Conservation (phyloP, 495 filamentous ascomycete species). For the Aspergillus indologenus region DNA sequence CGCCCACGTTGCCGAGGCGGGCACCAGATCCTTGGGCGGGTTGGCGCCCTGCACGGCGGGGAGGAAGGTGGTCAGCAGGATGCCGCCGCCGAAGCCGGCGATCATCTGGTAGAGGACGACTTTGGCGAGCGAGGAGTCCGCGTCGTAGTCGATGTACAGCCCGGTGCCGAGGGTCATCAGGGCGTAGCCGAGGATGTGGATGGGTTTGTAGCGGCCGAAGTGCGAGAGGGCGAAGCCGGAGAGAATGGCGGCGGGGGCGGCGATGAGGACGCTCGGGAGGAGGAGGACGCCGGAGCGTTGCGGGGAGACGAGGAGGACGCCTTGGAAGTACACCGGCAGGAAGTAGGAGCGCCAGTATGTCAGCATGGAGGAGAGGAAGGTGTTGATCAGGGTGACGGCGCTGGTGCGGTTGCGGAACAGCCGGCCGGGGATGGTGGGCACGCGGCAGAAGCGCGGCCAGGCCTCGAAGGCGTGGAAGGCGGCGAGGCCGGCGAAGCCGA, state of each 20-base stretch:
- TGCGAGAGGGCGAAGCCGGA: slow-evolving; percentile 47
- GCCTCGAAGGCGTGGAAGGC: slow-evolving; percentile 64
- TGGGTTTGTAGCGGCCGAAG: slow-evolving; percentile 48
- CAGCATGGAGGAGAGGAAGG: too few species aligned
- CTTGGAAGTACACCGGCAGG: slow-evolving; percentile 53
- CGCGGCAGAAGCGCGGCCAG: slow-evolving; percentile 63
- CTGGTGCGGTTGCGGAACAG: slow-evolving; percentile 46
- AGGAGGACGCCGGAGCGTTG: slow-evolving; percentile 68
- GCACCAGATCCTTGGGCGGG: slow-evolving; percentile 32
- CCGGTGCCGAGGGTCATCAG: slow-evolving; percentile 64
- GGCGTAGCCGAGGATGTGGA: slow-evolving; percentile 55
- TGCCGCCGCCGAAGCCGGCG: slow-evolving; percentile 56
- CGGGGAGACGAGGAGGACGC: slow-evolving; percentile 59
- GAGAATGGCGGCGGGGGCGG: slow-evolving; percentile 53
- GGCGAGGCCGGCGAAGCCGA: slow-evolving; percentile 64
- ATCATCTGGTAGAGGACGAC: slow-evolving; percentile 55
- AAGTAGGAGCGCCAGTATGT: slow-evolving; percentile 47
- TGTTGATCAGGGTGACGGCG: too few species aligned
- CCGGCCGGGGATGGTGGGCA: slow-evolving; percentile 65
- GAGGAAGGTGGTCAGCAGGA: slow-evolving; percentile 57
- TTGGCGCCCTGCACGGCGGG: slow-evolving; percentile 42
- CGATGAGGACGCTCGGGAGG: slow-evolving; percentile 62
- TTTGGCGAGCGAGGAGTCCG: slow-evolving; percentile 52
- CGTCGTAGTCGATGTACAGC: slow-evolving; percentile 58
- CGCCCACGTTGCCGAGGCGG: slow-evolving; percentile 35